Conservation (phyloP, 441 rosid genomes). For the Flueggea neowawraea region DNA sequence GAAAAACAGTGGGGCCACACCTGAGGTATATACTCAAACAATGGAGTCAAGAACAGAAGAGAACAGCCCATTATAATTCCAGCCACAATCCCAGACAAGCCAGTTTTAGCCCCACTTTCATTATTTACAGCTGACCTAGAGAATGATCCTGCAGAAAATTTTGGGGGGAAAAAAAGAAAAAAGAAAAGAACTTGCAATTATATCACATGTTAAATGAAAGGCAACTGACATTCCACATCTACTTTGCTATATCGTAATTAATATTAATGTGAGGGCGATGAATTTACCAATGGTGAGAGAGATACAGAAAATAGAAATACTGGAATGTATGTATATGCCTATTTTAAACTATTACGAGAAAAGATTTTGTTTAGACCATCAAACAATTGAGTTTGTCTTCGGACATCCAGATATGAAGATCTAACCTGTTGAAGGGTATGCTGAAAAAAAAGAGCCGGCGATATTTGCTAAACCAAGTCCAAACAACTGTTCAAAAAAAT, state of each 20-base stretch:
- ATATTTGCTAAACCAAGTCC: slow-evolving; percentile 95
- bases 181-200: not conserved
- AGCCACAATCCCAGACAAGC: slow-evolving; percentile 78
- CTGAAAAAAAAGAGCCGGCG: slow-evolving; percentile 77
- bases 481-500: slow-evolving; percentile 60
- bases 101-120: slow-evolving; percentile 95
- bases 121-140: slow-evolving; percentile 98
- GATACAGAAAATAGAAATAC: not conserved
- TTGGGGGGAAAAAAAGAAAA: not conserved
- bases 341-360: not conserved
- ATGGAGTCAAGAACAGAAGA: slow-evolving; percentile 81
- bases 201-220: not conserved
- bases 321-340: not conserved
- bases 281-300: not conserved
- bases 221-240: not conserved
- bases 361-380: not conserved
- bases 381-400: slow-evolving; percentile 8
- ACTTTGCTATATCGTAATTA: not conserved
- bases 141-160: slow-evolving; percentile 68
- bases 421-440: slow-evolving; percentile 91
- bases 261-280: not conserved
- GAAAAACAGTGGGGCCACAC: slow-evolving; percentile 31
- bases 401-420: slow-evolving; percentile 15
- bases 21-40: slow-evolving; percentile 91
- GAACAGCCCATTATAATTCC: slow-evolving; percentile 89